Percentiles rank a stretch among this genome's conserved stretches.
Evolutionary conservation across 2,329 filamentous ascomycete genomes (phyloP).

Genomic region (Parafenestella ontariensis): DNA sequence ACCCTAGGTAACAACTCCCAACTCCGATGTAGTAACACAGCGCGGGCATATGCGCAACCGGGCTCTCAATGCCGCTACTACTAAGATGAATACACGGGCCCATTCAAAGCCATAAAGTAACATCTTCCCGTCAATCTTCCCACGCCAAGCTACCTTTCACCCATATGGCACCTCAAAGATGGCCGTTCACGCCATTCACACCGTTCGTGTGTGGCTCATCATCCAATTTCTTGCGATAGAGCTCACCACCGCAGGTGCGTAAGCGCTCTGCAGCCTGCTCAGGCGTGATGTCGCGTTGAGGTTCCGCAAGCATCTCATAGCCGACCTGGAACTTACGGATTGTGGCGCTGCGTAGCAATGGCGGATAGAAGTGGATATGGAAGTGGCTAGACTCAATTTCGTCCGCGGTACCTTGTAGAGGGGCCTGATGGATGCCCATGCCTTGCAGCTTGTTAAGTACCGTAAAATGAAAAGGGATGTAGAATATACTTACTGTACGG

Average conservation of each 20-base stretch:
- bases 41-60: not conserved
- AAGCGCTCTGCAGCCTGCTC: conserved; percentile 88
- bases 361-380: conserved; percentile 98
- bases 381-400: conserved; percentile 89
- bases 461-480: not conserved
- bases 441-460: conserved; percentile 52
- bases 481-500: conserved; percentile 74
- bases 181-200: conserved; percentile 22
- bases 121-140: not conserved
- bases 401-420: conserved; percentile 78
- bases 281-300: conserved; percentile 97
- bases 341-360: conserved; percentile 87
- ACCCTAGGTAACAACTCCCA: not conserved
- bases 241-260: conserved; percentile 75
- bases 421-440: conserved; percentile 95
- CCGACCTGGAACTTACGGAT: conserved; percentile 97
- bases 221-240: conserved; percentile 74
- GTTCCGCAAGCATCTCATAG: conserved; percentile 95
- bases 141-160: not conserved
- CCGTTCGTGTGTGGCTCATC: conserved; percentile 19
- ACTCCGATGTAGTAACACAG: not conserved
- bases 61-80: not conserved
- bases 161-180: conserved; percentile 7
- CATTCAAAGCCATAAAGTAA: not conserved
- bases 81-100: not conserved